Evolutionary conservation across 192 early-diverging fungal species (phyloP), one percentile per base, ranked within the genome.

Genomic region (Podila clonocystis): DNA sequence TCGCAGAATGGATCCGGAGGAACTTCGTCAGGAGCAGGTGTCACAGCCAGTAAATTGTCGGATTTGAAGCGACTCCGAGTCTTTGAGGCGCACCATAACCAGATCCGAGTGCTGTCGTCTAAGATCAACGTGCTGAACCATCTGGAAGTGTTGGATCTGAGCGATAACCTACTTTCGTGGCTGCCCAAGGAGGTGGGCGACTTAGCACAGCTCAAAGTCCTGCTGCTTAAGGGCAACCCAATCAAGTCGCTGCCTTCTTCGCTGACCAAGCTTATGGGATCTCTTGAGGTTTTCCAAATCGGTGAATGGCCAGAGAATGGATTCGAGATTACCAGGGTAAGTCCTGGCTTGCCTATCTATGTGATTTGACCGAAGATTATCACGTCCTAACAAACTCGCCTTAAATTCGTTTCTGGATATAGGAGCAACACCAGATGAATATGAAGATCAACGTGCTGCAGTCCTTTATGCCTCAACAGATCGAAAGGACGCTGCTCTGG

Each of bases 301-400:
- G 85, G 85, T 41, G 68, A 84, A 66, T 86, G 85, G 85, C 85
- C 85, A 9, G 76, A 73, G 33, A 76, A 67, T 65, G 85, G 82
- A 19, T 86, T 83, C 28, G 78, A 69, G 63, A 76, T 83, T 48
- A 73, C 70, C 15, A 72, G 82, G 45, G 82, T 83, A 72, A 70
- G 72, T 58, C 5, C 2, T 45, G 1, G 19, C 30, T 28, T 66
- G 20, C 3, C 1, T 36, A 9, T 20, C 12, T 33, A n/a, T 68
- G 30, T 58, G 22, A 1, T 30, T n/a, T 4, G 6, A 22, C 19
- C 4, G 5, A n/a, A 72, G 2, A 3, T 49, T 8, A 28, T 0
- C 6, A 9, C 34, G 9, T 36, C 34, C 9, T 36, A 36, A 36
- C 9, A 36, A 36, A 36, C 7, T 36, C 34, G 34, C 30, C 1